A percentile compares a stretch with the other conserved stretches of the same genome.
Evolutionary conservation across 441 rosid genomes (phyloP).

Genomic region (Mallotus japonicus): DNA sequence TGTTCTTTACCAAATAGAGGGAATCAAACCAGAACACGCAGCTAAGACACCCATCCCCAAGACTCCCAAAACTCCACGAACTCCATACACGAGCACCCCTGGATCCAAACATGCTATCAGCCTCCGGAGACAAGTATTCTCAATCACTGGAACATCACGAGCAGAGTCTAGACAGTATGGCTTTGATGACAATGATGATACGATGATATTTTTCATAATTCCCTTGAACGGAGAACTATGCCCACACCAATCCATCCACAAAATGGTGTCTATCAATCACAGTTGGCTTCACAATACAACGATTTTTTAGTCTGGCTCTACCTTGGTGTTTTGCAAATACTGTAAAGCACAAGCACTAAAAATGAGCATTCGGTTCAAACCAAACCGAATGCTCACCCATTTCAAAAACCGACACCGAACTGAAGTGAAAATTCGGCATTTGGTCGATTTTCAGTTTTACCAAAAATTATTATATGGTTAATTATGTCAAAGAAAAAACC

Average conservation of each 20-base stretch:
- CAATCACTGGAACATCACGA: conserved; percentile 32
- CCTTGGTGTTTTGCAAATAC: conserved; percentile 34
- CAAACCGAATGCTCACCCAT: too few species aligned
- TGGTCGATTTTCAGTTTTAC: too few species aligned
- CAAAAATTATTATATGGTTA: too few species aligned
- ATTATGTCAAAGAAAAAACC: too few species aligned
- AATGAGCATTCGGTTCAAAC: too few species aligned
- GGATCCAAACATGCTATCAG: conserved; percentile 36
- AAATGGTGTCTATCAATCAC: conserved; percentile 39
- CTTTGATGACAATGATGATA: conserved; percentile 32
- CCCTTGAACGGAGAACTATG: conserved; percentile 44
- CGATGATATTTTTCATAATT: conserved; percentile 44
- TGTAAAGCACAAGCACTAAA: too few species aligned
- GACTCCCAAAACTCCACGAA: conserved; percentile 31
- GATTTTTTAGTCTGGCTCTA: conserved; percentile 63
- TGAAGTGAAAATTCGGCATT: too few species aligned
- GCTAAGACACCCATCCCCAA: conserved; percentile 44
- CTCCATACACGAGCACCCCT: conserved; percentile 34
- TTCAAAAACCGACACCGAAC: too few species aligned
- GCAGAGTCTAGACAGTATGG: conserved; percentile 28
- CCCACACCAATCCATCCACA: conserved; percentile 44
- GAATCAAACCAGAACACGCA: conserved; percentile 49
- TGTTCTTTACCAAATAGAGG: conserved; percentile 52
- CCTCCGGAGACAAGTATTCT: conserved; percentile 42
- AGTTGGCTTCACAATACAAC: conserved; percentile 62